Conservation (phyloP, 306 rosid species). For the Malus orientalis region DNA sequence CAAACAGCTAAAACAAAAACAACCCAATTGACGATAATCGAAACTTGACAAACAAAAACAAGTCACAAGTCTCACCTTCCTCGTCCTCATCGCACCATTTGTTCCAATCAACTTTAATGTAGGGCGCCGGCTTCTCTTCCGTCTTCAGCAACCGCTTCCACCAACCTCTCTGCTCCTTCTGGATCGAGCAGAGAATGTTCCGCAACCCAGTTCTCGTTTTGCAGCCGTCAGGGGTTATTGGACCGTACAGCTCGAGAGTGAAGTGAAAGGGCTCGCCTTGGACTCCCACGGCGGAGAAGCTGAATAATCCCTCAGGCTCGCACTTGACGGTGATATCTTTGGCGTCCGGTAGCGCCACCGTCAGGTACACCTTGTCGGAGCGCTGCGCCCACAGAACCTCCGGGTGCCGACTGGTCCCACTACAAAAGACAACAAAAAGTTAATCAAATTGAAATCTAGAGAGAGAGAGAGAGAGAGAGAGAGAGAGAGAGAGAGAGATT, state of each 20-base stretch:
- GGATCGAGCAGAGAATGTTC: slow-evolving; percentile 68
- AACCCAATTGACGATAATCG: background rate
- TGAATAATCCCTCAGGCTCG: slow-evolving; percentile 68
- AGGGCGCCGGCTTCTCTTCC: slow-evolving; percentile 78
- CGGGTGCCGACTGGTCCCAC: slow-evolving; percentile 58
- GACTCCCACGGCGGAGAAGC: slow-evolving; percentile 65
- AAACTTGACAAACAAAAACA: background rate
- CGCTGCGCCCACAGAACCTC: slow-evolving; percentile 97
- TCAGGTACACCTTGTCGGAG: slow-evolving; percentile 70
- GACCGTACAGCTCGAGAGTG: slow-evolving; percentile 55
- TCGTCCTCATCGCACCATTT: slow-evolving; percentile 85
- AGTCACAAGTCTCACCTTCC: slow-evolving; percentile 55
- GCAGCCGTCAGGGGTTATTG: slow-evolving; percentile 59
- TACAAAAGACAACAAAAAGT: background rate
- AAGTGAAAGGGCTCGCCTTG: slow-evolving; percentile 60
- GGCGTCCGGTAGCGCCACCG: slow-evolving; percentile 81
- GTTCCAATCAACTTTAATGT: slow-evolving; percentile 82
- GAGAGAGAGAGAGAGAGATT: background rate
- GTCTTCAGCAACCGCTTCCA: slow-evolving; percentile 75
- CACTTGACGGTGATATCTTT: slow-evolving; percentile 65
- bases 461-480: background rate
- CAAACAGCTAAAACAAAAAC: background rate
- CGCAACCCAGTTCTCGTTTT: slow-evolving; percentile 63
- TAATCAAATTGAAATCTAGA: background rate
- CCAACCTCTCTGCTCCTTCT: slow-evolving; percentile 73